These are phyloP conservation scores for Rhododendron henanense DNA, from an alignment of 148 eudicot species.

Conservation along the genomic window DNA sequence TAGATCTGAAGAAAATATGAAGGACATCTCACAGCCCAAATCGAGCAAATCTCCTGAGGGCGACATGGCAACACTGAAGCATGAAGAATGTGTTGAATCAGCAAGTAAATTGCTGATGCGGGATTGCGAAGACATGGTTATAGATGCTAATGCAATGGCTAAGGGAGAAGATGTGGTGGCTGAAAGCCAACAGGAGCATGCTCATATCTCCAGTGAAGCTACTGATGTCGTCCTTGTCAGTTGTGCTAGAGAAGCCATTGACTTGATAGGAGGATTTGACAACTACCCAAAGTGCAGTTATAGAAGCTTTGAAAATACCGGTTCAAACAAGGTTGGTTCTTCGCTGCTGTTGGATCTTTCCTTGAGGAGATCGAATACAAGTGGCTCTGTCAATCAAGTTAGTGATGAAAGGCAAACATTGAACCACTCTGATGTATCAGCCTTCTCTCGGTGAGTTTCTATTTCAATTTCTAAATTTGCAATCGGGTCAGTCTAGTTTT, in stretches of 20 bases:
- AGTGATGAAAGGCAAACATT: slow-evolving; percentile 41
- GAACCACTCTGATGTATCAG: slow-evolving; percentile 77
- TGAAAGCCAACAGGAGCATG: slow-evolving; percentile 20
- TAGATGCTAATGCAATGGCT: slow-evolving; percentile 19
- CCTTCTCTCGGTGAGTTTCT: slow-evolving; percentile 65
- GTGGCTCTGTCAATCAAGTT: slow-evolving; percentile 32
- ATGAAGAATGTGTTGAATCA: slow-evolving; percentile 20
- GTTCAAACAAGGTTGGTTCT: slow-evolving; percentile 34
- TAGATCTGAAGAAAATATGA: slow-evolving; percentile 20
- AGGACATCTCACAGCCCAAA: slow-evolving; percentile 29
- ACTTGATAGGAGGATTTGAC: slow-evolving; percentile 73
- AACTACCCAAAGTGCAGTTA: slow-evolving; percentile 28
- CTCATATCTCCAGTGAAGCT: slow-evolving; percentile 21
- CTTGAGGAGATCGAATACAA: slow-evolving; percentile 52
- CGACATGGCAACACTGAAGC: slow-evolving; percentile 22
- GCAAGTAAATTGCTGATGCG: slow-evolving; percentile 21
- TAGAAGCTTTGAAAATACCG: slow-evolving; percentile 26
- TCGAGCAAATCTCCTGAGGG: slow-evolving; percentile 26
- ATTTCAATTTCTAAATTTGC: neutral
- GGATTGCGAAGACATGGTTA: slow-evolving; percentile 27
- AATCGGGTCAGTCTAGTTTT: neutral
- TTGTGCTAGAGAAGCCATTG: slow-evolving; percentile 61
- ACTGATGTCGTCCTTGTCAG: slow-evolving; percentile 15
- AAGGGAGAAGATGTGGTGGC: slow-evolving; percentile 26
- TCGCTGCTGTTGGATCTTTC: slow-evolving; percentile 64